Evolutionary conservation across 2,329 filamentous ascomycete species (phyloP), one percentile per base, ranked within the genome.

Genomic region (Trichoderma harzianum): DNA sequence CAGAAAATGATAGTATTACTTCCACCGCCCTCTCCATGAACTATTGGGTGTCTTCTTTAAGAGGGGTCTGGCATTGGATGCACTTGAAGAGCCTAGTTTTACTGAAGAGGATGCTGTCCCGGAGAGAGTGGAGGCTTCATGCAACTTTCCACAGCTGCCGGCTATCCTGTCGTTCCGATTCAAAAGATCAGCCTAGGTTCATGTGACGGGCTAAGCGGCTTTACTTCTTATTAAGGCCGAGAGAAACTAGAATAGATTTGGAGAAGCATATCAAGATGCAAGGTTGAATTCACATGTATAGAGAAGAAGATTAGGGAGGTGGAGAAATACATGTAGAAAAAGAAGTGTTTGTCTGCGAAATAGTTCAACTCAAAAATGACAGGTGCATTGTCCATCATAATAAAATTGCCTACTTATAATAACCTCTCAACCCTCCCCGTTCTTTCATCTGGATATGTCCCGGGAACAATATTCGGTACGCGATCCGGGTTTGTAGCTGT

Each of bases 11-110:
- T 66, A 83, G 81, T 60, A 79, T 12, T 82, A 81, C 69, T 86
- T 84, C 74, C 84, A 86, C 71, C 81, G 84, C 0, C 83, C 85
- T 0, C 77, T 86, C 30, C 80, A 83, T 66, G 81, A 84, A 72
- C 78, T 87, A 0, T 80, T 86, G 39, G 76, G 78, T 1, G 78
- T 78, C 5, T 86, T 86, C 73, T 85, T 86, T 75, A 76, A 76
- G 30, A 77, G 75, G 2, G 82, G 81, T 0, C 74, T 86, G 30
- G 80, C 83, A 7, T 77, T 86, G 74, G 85, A 86, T 73, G 82
- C 78, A 3, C 76, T 86, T 61, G 84, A 86, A 68, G 85, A 87
- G 76, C 82, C 83, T 0, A 81, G 82, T 3, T 86, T 86, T 69
- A 78, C 76, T 2, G 77, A 81, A 21, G 80, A 80, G 8, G 79